Evolutionary conservation across 1,139 yeast genomes (phyloP), one percentile per base, ranked within the genome.

Genomic region (Trichomonascaceae sp.): DNA sequence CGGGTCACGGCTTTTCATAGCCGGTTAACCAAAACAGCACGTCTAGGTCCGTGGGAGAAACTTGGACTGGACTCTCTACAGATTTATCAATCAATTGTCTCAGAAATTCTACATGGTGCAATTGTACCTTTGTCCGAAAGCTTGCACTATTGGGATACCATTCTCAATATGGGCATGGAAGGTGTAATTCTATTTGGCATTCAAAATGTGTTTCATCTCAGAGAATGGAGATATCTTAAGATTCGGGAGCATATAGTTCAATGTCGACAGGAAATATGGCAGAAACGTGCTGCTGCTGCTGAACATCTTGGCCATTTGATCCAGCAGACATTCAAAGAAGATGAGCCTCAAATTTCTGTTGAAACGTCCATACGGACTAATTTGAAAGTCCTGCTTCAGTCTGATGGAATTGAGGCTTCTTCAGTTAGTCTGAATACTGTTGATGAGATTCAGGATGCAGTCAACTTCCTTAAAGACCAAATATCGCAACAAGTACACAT

Each of bases 241-340:
- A 36, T 50, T 32, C 30, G 48, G 18, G 48, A 32, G 8, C 49
- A 50, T 44, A 50, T 50, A 13, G 39, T 50, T 6, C 18, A 38
- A 15, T 43, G 47, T 32, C 46, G 52, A 12, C 45, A 43, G 24
- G 52, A 50, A 45, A 17, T 50, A 5, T 45, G 45, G 38, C 47
- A 44, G 48, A 38, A 43, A 44, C 20, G 48, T 1, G 38, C 43
- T 2, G 17, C 18, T 15, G 52, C 52, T 15, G 52, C 52, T 15
- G 41, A 50, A 20, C 36, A 32, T 13, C 41, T 50, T 6, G 52
- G 52, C 6, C 38, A 18, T 8, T 15, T 50, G 48, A 50, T 50
- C 48, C 52, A 45, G 45, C 22, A 36, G 15, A 8, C 48, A 12
- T 50, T 24, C 49, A 44, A 24, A 12, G 45, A 43, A 13, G 39